Evolutionary conservation across 2,329 filamentous ascomycete genomes (phyloP), one percentile per base, ranked within the genome.

Genomic region (Shiraia bambusicola): DNA sequence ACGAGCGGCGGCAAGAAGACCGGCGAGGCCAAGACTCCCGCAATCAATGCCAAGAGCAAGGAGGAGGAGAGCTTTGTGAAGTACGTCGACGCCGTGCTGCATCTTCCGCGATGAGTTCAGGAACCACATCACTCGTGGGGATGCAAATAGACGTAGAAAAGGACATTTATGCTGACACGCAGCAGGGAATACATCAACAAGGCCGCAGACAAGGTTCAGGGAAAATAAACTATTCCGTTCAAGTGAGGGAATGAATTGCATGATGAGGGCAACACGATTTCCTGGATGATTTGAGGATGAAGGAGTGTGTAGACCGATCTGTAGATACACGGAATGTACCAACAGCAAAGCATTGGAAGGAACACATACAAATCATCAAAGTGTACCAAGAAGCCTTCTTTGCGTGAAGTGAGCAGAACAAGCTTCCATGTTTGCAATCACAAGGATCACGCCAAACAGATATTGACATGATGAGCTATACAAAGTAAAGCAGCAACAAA

Each of bases 21-120:
- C 55, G 65, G 72, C 48, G 58, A 56, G 27, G 45, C 59, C 27
- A 54, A 49, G 15, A 45, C 46, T 34, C 82, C 82, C 40, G 78
- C 81, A 29, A 81, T 84, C 70, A 80, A 82, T 63, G 81, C 82
- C 38, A 72, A 74, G 60, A 83, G 78, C 72, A 82, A 82, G 70
- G 81, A 84, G 56, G 82, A 85, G 72, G 82, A 84, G 72, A 76
- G 77, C 61, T 85, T 84, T 69, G 81, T 85, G 63, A 78, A 83
- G 82, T 85, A 78, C 50, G 78, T 36, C 10, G 32, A 35, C 17
- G 26, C 25, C 11, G 19, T 39, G 31, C n/a, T 31, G 13, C 37
- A 22, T 22, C 24, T 39, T 12, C 37, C 37, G 14, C 28, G 37
- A 28, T 39, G 27, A 31, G 11, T 4, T 11, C 2, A 8, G 17